These are phyloP conservation scores for Podaxis sp. DNA, from an alignment of 768 basidiomycete genomes.

Conservation along the genomic window DNA sequence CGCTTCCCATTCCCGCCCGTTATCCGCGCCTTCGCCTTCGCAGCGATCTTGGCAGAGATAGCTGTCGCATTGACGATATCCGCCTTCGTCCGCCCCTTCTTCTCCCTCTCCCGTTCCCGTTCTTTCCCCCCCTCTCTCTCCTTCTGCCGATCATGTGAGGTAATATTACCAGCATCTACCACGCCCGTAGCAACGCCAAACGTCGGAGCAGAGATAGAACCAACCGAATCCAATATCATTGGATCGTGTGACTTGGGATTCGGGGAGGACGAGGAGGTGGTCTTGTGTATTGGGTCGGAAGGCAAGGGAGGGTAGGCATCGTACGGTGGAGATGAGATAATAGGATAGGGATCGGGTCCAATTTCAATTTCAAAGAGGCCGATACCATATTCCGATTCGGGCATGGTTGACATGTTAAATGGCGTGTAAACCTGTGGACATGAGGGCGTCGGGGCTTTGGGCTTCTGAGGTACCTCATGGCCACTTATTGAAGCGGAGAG, in stretches of 20 bases:
- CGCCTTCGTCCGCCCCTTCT: slow-evolving; percentile 5
- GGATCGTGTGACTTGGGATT: slow-evolving; percentile 12
- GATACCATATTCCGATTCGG: slow-evolving; percentile 3
- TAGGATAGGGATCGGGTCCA: slow-evolving; percentile 11
- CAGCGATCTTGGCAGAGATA: slow-evolving; percentile 12
- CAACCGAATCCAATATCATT: slow-evolving; percentile 3
- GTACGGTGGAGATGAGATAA: not conserved
- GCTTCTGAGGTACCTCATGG: slow-evolving; percentile 1
- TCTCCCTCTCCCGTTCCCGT: slow-evolving; percentile 3
- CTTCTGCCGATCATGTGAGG: slow-evolving; percentile 7
- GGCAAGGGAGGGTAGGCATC: not conserved
- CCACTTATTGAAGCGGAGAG: slow-evolving; percentile 11
- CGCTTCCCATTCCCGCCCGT: slow-evolving; percentile 17
- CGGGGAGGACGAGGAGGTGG: not conserved
- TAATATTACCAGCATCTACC: not conserved
- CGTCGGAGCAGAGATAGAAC: not conserved
- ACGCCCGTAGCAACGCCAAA: not conserved
- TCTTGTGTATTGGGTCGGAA: not conserved
- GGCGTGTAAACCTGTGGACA: slow-evolving; percentile 14
- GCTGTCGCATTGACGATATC: slow-evolving; percentile 15
- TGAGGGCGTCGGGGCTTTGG: slow-evolving; percentile 10
- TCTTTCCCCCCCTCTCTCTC: slow-evolving; percentile 2
- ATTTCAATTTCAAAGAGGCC: slow-evolving; percentile 7
- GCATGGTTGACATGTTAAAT: slow-evolving; percentile 1
- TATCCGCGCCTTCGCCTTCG: slow-evolving; percentile 14